phyloP scores from a whole-genome alignment of 2,329 filamentous ascomycete genomes.

The Talaromyces sp. region DNA sequence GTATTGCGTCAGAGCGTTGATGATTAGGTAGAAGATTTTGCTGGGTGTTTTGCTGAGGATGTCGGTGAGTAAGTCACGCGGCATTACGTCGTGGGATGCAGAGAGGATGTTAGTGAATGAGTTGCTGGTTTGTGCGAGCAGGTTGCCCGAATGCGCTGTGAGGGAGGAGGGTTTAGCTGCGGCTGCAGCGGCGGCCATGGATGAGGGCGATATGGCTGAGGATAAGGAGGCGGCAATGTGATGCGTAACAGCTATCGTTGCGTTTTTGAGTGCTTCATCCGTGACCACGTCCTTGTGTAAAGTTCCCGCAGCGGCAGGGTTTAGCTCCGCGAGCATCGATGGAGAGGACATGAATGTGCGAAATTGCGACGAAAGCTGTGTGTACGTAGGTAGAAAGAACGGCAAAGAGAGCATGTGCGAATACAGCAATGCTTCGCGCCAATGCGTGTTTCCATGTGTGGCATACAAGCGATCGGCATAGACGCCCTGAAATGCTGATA shows the following conservation, averaged over 20 bases:
- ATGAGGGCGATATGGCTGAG: not conserved
- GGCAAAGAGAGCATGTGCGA: constrained; percentile 57
- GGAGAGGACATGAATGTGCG: constrained; percentile 33
- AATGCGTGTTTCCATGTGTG: constrained; percentile 73
- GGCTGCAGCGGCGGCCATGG: not conserved
- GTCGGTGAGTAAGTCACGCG: constrained; percentile 23
- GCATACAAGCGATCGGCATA: constrained; percentile 90
- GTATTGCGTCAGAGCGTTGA: constrained; percentile 78
- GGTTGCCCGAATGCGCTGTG: not conserved
- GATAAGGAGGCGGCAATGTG: constrained; percentile 9
- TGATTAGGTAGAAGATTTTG: constrained; percentile 37
- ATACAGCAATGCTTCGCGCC: constrained; percentile 96
- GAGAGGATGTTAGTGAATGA: constrained; percentile 10
- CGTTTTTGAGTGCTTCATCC: not conserved
- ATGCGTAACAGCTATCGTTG: not conserved
- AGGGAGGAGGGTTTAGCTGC: not conserved
- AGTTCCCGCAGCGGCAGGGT: constrained; percentile 7
- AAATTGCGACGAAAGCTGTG: constrained; percentile 37
- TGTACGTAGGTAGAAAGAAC: constrained; percentile 40
- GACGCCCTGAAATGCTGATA: constrained; percentile 90
- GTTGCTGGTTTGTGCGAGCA: not conserved
- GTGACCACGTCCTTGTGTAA: not conserved
- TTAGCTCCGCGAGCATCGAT: constrained; percentile 29
- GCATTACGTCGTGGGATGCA: constrained; percentile 18
- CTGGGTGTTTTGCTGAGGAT: constrained; percentile 31